phyloP scores from a whole-genome alignment of 208 protist genomes.

The Porcisia hertigi region DNA sequence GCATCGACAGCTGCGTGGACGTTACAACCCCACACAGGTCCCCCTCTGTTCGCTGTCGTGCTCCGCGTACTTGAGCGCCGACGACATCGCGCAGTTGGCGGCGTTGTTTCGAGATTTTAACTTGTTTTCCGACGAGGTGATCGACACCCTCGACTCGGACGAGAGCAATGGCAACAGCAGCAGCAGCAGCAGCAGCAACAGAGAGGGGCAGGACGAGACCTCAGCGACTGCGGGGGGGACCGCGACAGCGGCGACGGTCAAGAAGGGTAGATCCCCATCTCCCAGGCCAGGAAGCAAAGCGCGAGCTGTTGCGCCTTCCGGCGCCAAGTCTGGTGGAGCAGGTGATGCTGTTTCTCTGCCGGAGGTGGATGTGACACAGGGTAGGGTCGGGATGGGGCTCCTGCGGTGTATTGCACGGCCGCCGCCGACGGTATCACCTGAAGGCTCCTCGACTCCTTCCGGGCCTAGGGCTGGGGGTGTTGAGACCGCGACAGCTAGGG shows the following conservation, averaged over 20 bases:
- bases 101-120: slow-evolving; percentile 46
- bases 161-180: not conserved
- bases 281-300: not conserved
- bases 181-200: not conserved
- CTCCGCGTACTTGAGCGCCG: slow-evolving; percentile 43
- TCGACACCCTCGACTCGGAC: slow-evolving; percentile 5
- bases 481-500: not conserved
- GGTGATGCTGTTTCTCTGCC: not conserved
- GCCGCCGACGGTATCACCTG: not conserved
- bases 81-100: slow-evolving; percentile 52
- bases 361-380: not conserved
- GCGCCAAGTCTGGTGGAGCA: not conserved
- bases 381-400: slow-evolving; percentile 10
- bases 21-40: slow-evolving; percentile 77
- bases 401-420: not conserved
- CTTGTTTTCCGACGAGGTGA: slow-evolving; percentile 34
- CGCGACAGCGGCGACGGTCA: not conserved
- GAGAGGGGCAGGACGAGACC: not conserved
- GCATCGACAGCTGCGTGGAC: slow-evolving; percentile 62
- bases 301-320: not conserved
- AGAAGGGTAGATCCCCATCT: not conserved
- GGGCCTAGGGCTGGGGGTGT: not conserved
- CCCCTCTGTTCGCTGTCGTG: slow-evolving; percentile 66
- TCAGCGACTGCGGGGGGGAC: not conserved
- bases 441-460: not conserved